A percentile compares a stretch with the other conserved stretches of the same genome.
These are phyloP conservation scores for Senna tora DNA, from an alignment of 306 rosid genomes.

Conservation along the genomic window DNA sequence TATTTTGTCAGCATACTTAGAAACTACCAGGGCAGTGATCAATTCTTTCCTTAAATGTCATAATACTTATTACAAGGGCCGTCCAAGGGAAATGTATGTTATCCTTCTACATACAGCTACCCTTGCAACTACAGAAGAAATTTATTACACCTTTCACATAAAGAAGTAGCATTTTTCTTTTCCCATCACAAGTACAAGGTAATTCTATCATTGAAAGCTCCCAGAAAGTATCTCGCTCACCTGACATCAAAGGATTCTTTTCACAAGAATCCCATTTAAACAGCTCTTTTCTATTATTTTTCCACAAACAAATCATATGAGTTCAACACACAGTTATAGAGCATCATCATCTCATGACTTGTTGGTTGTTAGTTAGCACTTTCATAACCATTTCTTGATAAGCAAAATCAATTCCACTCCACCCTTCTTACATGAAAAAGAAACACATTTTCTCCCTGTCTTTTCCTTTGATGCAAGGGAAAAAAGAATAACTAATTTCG, in stretches of 20 bases:
- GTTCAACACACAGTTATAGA: not conserved
- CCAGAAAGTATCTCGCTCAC: not conserved
- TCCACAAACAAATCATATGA: not conserved
- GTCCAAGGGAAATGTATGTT: not conserved
- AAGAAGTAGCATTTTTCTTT: not conserved
- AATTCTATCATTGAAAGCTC: not conserved
- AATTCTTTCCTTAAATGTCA: not conserved
- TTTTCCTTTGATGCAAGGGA: not conserved
- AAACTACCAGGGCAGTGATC: not conserved
- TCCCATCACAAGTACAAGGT: not conserved
- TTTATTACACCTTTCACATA: not conserved
- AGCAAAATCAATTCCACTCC: not conserved
- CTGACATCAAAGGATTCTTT: not conserved
- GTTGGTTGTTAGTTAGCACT: not conserved
- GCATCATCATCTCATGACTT: not conserved
- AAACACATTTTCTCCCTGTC: not conserved
- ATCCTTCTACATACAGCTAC: not conserved
- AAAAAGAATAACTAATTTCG: constrained; percentile 1
- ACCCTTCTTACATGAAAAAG: not conserved
- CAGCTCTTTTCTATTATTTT: not conserved
- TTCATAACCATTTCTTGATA: not conserved
- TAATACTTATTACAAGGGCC: not conserved
- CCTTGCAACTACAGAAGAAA: not conserved
- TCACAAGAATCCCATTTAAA: not conserved
- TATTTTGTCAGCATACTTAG: not conserved